Evolutionary conservation across 2,329 filamentous ascomycete species (phyloP), one percentile per base, ranked within the genome.

Genomic region (Claviceps monticola): DNA sequence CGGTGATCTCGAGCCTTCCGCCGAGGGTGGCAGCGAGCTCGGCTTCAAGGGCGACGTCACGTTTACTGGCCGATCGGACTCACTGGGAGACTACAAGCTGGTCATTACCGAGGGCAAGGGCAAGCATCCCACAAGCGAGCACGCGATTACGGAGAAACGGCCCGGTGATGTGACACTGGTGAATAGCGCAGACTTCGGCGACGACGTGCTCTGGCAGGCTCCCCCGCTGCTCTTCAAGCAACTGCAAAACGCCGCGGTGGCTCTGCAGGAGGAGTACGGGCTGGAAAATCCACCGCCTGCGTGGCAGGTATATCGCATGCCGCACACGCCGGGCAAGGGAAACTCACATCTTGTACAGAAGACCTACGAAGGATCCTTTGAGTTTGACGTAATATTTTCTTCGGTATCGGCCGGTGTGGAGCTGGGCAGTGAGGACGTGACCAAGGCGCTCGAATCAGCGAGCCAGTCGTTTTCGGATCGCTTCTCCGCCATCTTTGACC

Each of bases 261-360:
- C 67, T n/a, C 65, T 78, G 41, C 70, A 78, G 46, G 63, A 74
- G 51, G 69, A 70, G 39, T 74, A 68, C 57, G 73, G 72, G 17
- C 62, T 66, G 46, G 78, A 86, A 3, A 78, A 86, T 46, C 85
- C 90, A 7, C 89, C 90, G 9, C 86, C 90, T 1, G 84, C 91
- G 2, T 88, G 84, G 71, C 86, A 93, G 64, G 76, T 90, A 1
- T 96, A 94, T 66, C 87, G 87, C 6, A 74, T 97, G 51, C 68
- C 74, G 45, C 84, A 95, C 64, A 67, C 70, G 36, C 82, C 86
- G 2, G 80, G 78, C 5, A 61, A 68, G 13, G 91, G 89, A 34
- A 97, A 97, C 62, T 71, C 88, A 14, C 91, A 98, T 57, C 71
- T 95, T 42, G 75, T 97, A 16, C 88, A 98, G 68, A 96, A 95